Conservation (phyloP, 352 stramenopile species). For the Thraustochytrium striatum region DNA sequence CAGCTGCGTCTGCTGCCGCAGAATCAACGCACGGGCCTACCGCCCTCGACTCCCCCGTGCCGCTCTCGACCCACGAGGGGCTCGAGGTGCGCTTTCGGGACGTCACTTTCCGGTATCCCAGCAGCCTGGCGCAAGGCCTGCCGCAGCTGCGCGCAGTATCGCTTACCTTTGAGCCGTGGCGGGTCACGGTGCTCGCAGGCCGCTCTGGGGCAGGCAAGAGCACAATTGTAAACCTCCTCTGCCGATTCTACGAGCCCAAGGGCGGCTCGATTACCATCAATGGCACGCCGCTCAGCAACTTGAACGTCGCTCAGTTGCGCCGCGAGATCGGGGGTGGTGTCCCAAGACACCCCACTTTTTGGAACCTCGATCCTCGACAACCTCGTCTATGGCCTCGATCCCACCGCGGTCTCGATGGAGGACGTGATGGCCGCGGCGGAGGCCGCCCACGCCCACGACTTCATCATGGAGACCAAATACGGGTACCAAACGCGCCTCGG, state of each 20-base stretch:
- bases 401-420: neutral
- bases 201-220: constrained; percentile 12
- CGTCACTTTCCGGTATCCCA: no score
- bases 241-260: neutral
- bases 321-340: neutral
- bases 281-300: neutral
- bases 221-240: constrained; percentile 17
- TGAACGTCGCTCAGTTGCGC: neutral
- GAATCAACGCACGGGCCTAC: no score
- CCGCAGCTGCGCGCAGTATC: no score
- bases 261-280: neutral
- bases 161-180: neutral
- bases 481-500: constrained; percentile 31
- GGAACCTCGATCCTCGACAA: neutral
- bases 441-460: constrained; percentile 75
- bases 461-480: constrained; percentile 62
- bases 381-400: constrained; percentile 13
- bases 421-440: constrained; percentile 52
- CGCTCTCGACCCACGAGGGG: neutral
- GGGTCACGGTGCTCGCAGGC: constrained; percentile 10
- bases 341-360: constrained; percentile 29
- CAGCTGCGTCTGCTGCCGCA: no score
- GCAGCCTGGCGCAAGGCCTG: no score
- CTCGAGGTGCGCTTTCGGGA: neutral
- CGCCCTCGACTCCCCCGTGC: neutral